Base-by-base conservation (phyloP, 352 stramenopile genomes). In the Pythium diclinum region DNA sequence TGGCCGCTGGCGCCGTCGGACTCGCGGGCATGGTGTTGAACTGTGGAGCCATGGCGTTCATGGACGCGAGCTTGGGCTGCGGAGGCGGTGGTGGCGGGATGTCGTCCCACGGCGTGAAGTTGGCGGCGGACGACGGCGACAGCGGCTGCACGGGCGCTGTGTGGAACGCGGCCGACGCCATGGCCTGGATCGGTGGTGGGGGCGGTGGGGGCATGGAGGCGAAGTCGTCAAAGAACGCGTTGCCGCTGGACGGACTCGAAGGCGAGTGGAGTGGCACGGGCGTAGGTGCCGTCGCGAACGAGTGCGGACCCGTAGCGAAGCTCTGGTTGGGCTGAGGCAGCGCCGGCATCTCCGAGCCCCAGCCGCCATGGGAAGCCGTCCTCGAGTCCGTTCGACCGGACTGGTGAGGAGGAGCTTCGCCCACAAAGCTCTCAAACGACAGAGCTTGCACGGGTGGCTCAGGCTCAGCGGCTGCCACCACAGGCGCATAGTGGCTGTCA, bases 361-460 rank as follows among this genome's bases (percentile, higher is more conserved):
- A 5, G 30, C 56, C 56, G n/a, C 56, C 32, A 9, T 36, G n/a
- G 5, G 46, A 21, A 5, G 28, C 28, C n/a, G 59, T 40, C 14
- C 17, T 42, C 6, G 25, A 21, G 13, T 25, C 53, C 9, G 49
- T 25, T 28, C 44, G 44, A 32, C 19, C 9, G 34, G 56, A 30
- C 11, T 33, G 23, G 4, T 48, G 16, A 10, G 60, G 42, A 1
- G 67, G 42, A 10, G 48, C 56, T 25, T 73, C 78, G 8, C 80
- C 83, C 2, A 87, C 77, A 59, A 90, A 92, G n/a, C 72, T 81
- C 61, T 83, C 74, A 48, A 90, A 90, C 6, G 79, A 86, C 49
- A 83, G 61, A 17, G 75, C 81, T 16, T 76, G 72, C 28, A 92
- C 79, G 1, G 71, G 69, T 1, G 53, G 47, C 2, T 72, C 62